Percentiles rank a stretch among this genome's conserved stretches.
Evolutionary conservation across 257 asterid genomes (phyloP).

Genomic region (Ophiorrhiza pumila): DNA sequence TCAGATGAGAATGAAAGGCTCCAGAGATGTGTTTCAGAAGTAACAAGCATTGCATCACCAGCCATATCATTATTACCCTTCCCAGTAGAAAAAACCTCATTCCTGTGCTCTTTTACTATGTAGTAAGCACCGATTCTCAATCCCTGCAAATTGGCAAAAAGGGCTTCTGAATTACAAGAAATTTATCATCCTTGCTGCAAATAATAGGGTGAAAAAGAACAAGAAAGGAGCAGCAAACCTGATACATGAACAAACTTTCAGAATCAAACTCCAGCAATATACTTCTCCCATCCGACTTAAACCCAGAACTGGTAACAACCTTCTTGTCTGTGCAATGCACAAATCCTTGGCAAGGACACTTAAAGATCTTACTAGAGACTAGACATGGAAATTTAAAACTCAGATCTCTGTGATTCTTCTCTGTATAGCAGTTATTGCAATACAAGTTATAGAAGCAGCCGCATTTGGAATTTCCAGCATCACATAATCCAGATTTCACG

Average conservation of each 20-base stretch:
- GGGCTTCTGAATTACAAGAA: not conserved
- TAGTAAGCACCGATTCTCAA: slow-evolving; percentile 63
- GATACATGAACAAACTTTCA: slow-evolving; percentile 46
- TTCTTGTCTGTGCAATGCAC: slow-evolving; percentile 38
- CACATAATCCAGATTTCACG: slow-evolving; percentile 22
- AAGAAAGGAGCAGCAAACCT: slow-evolving; percentile 40
- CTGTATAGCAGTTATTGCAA: slow-evolving; percentile 21
- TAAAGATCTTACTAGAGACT: slow-evolving; percentile 34
- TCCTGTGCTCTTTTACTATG: slow-evolving; percentile 47
- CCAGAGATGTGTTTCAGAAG: slow-evolving; percentile 43
- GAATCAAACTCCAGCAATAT: slow-evolving; percentile 62
- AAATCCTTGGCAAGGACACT: slow-evolving; percentile 35
- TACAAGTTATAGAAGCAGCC: slow-evolving; percentile 22
- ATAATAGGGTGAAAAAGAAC: not conserved
- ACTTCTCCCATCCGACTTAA: slow-evolving; percentile 38
- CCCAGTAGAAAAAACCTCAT: slow-evolving; percentile 37
- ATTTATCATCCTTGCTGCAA: not conserved
- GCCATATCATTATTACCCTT: slow-evolving; percentile 26
- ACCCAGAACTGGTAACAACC: slow-evolving; percentile 34
- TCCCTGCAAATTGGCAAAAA: slow-evolving; percentile 46
- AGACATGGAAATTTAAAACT: slow-evolving; percentile 49
- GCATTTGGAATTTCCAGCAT: slow-evolving; percentile 25
- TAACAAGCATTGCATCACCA: slow-evolving; percentile 41
- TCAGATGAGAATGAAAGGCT: slow-evolving; percentile 49
- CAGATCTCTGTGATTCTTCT: slow-evolving; percentile 17